Conservation (phyloP, 176 grass and related monocot genomes). For the Elymus sibiricus region DNA sequence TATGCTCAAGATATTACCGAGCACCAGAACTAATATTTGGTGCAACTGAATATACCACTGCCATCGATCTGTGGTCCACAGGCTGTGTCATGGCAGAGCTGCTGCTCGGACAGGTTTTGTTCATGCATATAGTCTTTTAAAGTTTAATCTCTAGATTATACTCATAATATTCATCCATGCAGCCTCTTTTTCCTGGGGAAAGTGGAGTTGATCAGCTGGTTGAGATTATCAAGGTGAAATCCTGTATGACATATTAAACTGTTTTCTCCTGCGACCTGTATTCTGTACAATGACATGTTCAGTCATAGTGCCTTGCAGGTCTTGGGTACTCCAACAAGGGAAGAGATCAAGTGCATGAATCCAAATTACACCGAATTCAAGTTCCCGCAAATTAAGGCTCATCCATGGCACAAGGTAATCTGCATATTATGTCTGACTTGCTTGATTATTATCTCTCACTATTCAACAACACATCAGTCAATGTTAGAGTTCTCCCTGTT, state of each 20-base stretch:
- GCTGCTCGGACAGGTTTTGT: slow-evolving; percentile 81
- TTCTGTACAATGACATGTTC: slow-evolving; percentile 34
- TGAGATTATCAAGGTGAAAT: slow-evolving; percentile 91
- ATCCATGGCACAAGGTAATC: slow-evolving; percentile 97
- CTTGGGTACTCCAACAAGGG: slow-evolving; percentile 97
- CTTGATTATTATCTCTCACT: background rate
- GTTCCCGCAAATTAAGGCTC: slow-evolving; percentile 98
- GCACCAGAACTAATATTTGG: slow-evolving; percentile 99
- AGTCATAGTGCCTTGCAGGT: slow-evolving; percentile 50
- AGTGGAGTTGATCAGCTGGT: slow-evolving; percentile 98
- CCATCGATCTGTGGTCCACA: slow-evolving; percentile 96
- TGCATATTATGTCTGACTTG: background rate
- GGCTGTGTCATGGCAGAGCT: slow-evolving; percentile 95
- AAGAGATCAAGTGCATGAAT: slow-evolving; percentile 99
- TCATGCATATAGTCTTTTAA: background rate
- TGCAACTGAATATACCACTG: slow-evolving; percentile 92
- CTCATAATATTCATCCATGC: slow-evolving; percentile 30
- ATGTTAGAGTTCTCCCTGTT: too few relatives aligned
- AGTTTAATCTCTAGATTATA: background rate
- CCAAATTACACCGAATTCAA: slow-evolving; percentile 97
- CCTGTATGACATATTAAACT: slow-evolving; percentile 13
- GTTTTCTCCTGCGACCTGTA: background rate
- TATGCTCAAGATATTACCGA: slow-evolving; percentile 98
- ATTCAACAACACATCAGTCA: too few relatives aligned
- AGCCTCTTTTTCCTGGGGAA: slow-evolving; percentile 97